Evolutionary conservation across 441 rosid species (phyloP).

Genomic region (Jatropha multifida): DNA sequence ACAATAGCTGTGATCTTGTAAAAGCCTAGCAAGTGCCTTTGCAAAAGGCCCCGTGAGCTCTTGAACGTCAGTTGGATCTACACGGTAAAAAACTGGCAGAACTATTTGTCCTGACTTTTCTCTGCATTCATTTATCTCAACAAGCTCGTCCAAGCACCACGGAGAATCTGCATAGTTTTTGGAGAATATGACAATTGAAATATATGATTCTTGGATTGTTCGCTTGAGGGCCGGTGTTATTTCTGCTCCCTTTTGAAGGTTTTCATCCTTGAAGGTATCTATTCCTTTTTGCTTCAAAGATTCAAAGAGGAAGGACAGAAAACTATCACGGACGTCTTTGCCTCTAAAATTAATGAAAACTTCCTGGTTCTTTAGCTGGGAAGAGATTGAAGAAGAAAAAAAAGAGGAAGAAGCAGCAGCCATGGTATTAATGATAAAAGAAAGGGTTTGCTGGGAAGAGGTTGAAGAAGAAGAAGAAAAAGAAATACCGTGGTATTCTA

Average conservation of each 20-base stretch:
- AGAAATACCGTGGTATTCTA: too few species aligned
- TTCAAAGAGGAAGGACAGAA: neutral
- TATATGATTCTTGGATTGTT: neutral
- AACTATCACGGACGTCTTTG: neutral
- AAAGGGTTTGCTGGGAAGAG: too few species aligned
- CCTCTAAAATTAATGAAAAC: constrained; percentile 15
- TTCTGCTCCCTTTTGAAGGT: neutral
- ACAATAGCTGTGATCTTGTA: neutral
- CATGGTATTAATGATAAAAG: neutral
- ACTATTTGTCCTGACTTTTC: neutral
- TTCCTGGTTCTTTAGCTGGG: neutral
- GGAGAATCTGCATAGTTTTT: neutral
- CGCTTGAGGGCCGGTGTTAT: neutral
- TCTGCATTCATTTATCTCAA: neutral
- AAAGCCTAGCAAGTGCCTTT: neutral
- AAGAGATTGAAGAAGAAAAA: neutral
- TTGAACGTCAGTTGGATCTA: neutral
- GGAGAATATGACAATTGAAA: neutral
- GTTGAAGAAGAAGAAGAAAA: too few species aligned
- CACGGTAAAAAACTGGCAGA: neutral
- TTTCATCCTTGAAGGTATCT: neutral
- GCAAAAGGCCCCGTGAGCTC: neutral
- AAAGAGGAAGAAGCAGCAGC: neutral
- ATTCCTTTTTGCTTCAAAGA: neutral
- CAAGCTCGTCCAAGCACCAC: neutral